A percentile compares a stretch with the other conserved stretches of the same genome.
phyloP scores from a whole-genome alignment of 164 flowering plant species.

The Amborella trichopoda region DNA sequence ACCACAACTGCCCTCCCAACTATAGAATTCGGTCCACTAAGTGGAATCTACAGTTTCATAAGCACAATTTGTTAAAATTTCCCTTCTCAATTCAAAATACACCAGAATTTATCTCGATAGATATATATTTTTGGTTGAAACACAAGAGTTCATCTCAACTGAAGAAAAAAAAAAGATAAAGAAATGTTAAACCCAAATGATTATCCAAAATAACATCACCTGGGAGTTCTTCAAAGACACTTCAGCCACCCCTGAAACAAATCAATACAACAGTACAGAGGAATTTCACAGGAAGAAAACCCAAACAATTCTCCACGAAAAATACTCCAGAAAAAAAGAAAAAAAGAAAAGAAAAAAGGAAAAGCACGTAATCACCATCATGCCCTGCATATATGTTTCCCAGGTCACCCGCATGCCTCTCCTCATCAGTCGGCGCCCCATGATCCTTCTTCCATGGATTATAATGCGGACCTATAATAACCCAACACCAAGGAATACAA shows the following conservation, averaged over 20 bases:
- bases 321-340: slow-evolving; percentile 2
- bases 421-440: slow-evolving; percentile 61
- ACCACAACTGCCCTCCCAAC: slow-evolving; percentile 91
- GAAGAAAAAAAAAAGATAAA: too few relatives aligned
- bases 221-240: slow-evolving; percentile 43
- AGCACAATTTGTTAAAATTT: neutral
- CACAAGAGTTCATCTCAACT: too few relatives aligned
- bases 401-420: slow-evolving; percentile 86
- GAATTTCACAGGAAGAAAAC: neutral
- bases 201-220: slow-evolving; percentile 23
- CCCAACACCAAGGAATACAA: neutral
- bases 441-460: slow-evolving; percentile 72
- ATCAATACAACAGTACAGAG: neutral
- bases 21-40: slow-evolving; percentile 68
- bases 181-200: too few relatives aligned
- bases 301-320: slow-evolving; percentile 1
- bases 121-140: too few relatives aligned
- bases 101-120: neutral
- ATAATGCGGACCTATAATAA: slow-evolving; percentile 61
- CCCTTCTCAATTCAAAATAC: neutral
- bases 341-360: neutral
- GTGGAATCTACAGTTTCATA: slow-evolving; percentile 39
- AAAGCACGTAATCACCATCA: slow-evolving; percentile 34
- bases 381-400: slow-evolving; percentile 74
- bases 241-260: slow-evolving; percentile 62